Base-by-base conservation (phyloP, 2,329 filamentous ascomycete species). In the Fusarium clavum region DNA sequence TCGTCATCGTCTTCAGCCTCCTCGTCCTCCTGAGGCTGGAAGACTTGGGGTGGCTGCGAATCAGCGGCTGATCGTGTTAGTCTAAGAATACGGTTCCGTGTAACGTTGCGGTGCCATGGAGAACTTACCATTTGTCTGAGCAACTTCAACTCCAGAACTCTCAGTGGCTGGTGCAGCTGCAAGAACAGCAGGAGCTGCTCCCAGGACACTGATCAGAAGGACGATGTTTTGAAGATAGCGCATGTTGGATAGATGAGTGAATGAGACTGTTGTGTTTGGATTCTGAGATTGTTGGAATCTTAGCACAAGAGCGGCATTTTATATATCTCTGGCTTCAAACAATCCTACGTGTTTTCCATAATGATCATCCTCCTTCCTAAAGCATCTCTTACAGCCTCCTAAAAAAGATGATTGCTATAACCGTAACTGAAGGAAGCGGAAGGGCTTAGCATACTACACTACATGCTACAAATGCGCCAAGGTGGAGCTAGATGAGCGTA, bases 331-430 rank as follows among this genome's bases (percentile, higher is more conserved):
- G 16, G 1, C 8, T 14, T n/a, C 10, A 2, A 27, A n/a, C 3
- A 0, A 5, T n/a, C 18, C 9, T 46, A n/a, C 10, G 0, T 46
- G 1, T 14, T 27, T 27, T 11, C 5, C 9, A 4, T 6, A 10
- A 5, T 38, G 14, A 38, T 18, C 2, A 3, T 38, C 10, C 24
- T 46, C 16, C 18, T 27, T 27, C 43, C 24, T n/a, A 38, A 38
- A n/a, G 0, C 5, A 18, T 18, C 8, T 18, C 16, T 18, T 5
- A 34, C 32, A 34, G 8, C 8, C 2, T 34, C 32, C 9, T 18
- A 14, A 34, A 4, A 34, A 0, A 1, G 0, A 18, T 34, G 8
- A 18, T 18, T 32, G 11, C 30, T 16, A 32, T 16, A 4, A 32
- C 8, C 8, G 30, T 3, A 32, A 16, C 30, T 32, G 14, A 8